Base-by-base conservation (phyloP, 2,329 filamentous ascomycete genomes). In the Metarhizium album region DNA sequence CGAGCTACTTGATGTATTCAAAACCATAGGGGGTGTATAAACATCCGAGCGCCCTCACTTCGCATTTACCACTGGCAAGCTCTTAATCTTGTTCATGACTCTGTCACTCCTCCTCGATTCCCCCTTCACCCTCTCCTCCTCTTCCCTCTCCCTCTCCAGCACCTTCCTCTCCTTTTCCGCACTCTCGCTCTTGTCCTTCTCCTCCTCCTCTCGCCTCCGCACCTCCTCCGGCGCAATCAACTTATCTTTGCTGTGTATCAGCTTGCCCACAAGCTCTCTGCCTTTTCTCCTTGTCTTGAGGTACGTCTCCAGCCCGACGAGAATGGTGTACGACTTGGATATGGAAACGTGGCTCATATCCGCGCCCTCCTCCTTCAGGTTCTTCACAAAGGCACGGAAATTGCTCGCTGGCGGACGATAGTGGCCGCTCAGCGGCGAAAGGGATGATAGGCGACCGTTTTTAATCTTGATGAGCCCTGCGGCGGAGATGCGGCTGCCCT, bases 401-500 rank as follows among this genome's bases (percentile, higher is more conserved):
- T 91, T 95, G 54, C 80, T 78, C 3, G 87, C 80, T 0, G 90
- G 87, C 0, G 90, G 90, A 1, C 89, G 80, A 64, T 95, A 95
- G 67, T 95, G 90, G 0, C 90, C 90, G 59, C 79, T 84, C 1
- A 81, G 68, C 2, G 78, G 89, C 3, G 84, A 87, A 8, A 94
- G 72, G 47, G 82, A 83, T 2, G 79, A 75, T n/a, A 95, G 66
- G 29, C 86, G 80, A 1, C 90, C 90, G 57, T 90, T 75, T 62
- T 88, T 88, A 62, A 95, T 83, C 64, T 87, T 90, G 63, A 95
- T 89, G 24, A 91, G 72, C 0, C 90, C 90, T 3, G 90, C 90
- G 0, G 90, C 84, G 0, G 83, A 81, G 48, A 95, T 90, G 13
- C 90, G 81, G 9, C 83, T 78, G 23, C 90, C 90, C 54, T 90